Evolutionary conservation across 2,329 filamentous ascomycete species (phyloP), one percentile per base, ranked within the genome.

Genomic region (Nigrospora osmanthi): DNA sequence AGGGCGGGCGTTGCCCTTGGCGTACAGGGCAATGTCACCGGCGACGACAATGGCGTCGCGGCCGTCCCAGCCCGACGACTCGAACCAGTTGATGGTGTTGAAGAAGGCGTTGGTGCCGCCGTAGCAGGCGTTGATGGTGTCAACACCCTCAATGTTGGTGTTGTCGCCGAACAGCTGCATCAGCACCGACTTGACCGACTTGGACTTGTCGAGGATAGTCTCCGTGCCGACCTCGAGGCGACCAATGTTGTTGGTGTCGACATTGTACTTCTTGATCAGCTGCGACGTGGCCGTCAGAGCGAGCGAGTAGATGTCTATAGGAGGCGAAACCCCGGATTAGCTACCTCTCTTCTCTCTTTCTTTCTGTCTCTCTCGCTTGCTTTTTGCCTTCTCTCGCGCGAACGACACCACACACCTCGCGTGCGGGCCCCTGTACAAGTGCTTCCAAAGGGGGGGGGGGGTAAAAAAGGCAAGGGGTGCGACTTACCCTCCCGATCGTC

Each of bases 131-230:
- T 91, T 91, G 65, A 90, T 68, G 46, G 83, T 89, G 69, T 91
- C 87, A 42, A 90, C 78, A 65, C 87, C 87, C 72, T 91, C 87
- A 49, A 91, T 73, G 71, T 86, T 89, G 71, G 81, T 85, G 73
- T 91, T 91, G 57, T 86, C 83, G 61, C 83, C 79, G 58, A 91
- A 89, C 38, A 91, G 76, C 73, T 90, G 87, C 87, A 91, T 91
- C 53, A 91, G 72, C 50, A 91, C 85, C 30, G 85, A 85, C 78
- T 91, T 91, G 72, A 90, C 87, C 38, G 87, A 90, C 77, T 91
- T 91, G 64, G 87, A 90, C 75, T 91, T 91, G 78, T 91, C 87
- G 60, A 91, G 73, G 46, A 91, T 73, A 52, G 87, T 91, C 76
- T 91, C 87, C 44, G 87, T 91, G 60, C 87, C 87, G 59, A 91